Evolutionary conservation across 1,139 yeast species (phyloP), one percentile per base, ranked within the genome.

Genomic region (Yamadazyma membranifaciens): DNA sequence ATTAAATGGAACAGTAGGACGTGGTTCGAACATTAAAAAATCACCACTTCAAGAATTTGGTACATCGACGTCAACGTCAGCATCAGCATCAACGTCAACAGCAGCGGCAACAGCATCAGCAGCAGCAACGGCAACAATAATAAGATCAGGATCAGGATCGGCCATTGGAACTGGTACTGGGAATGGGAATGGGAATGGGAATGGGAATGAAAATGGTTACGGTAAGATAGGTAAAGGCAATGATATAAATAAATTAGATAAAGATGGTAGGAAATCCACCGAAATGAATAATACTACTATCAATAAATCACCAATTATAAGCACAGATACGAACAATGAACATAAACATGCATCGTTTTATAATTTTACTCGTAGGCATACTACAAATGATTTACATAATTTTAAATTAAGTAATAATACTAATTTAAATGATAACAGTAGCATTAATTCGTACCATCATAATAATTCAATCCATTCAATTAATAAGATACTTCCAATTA

Each of bases 381-480:
- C 54, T 22, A 48, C 52, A 33, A 46, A 49, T 34, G 54, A 50
- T 37, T 14, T 49, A n/a, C 37, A 39, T 34, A 39, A 33, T 14
- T 49, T 43, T 38, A 47, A 34, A 36, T 33, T 46, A 9, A 41
- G 43, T 28, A 26, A 34, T 29, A 31, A 39, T 9, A 20, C 5
- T 7, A 20, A 20, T 7, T 6, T 20, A 20, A 29, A 17, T 32
- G 47, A 40, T 30, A 39, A 38, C 29, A 26, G 25, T 24, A 36
- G 41, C 14, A 31, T 37, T 10, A 36, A 17, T 32, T 36, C 42
- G 10, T 15, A 16, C 15, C 34, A 41, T 12, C 37, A 32, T 7
- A 29, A 33, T 26, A 20, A 20, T 20, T 20, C 24, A 20, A 20
- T 20, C 7, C 24, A 20, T 20, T 4, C 16, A 14, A 34, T 38